Evolutionary conservation across 306 rosid species (phyloP), one percentile per base, ranked within the genome.

Genomic region (Dryas drummondii): DNA sequence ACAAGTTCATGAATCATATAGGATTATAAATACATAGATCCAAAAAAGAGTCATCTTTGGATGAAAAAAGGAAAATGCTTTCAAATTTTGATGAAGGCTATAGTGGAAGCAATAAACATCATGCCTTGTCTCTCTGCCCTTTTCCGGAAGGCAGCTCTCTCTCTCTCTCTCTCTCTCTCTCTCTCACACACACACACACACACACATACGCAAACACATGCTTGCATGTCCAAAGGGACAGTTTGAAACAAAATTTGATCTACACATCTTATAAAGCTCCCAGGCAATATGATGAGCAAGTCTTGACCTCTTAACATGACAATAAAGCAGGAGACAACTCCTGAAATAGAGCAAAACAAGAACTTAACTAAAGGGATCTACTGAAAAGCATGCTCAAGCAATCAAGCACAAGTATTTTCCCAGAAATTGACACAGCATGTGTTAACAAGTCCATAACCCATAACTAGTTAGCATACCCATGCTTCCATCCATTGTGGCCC

Each of bases 401-500:
- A 58, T 77, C 37, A 12, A 19, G 17, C 64, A 79, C 37, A 71
- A 57, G n/a, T 62, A 76, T 41, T 55, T 59, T 44, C 63, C 53
- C 22, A 72, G 40, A 76, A 69, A 52, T 47, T 40, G 11, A 75
- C 8, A 50, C 19, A 19, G 14, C 51, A 65, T 61, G 68, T 78
- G 40, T 41, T 63, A 48, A 49, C 41, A 72, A 78, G 53, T 75
- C 44, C 65, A 75, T 66, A 15, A 74, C 61, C 19, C 10, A 22
- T 52, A 61, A 57, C 59, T 71, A 82, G 68, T 70, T 78, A 72
- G 79, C 85, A 56, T 88, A 96, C 99, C 99, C 99, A 96, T 85
- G 99, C 98, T 90, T 96, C 99, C 99, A 96, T 96, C 99, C 99
- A 96, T 75, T 96, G 99, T 41, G 98, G 98, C 62, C 99, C 99